phyloP scores from a whole-genome alignment of 164 flowering plant genomes.

The Protea cynaroides region DNA sequence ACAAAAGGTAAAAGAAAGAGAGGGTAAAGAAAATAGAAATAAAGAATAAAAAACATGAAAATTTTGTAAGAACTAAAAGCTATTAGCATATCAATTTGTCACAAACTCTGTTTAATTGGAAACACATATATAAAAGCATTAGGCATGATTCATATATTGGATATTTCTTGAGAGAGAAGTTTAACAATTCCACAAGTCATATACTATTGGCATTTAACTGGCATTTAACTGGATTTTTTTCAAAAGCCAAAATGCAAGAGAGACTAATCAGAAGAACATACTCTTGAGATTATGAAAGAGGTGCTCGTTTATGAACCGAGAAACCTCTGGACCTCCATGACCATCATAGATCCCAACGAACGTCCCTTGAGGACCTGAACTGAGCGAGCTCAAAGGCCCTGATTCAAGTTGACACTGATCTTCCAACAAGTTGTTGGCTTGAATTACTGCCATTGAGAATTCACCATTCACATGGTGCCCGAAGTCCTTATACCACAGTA shows the following conservation, averaged over 20 bases:
- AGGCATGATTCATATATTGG: neutral
- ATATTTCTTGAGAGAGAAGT: neutral
- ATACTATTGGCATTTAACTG: no score
- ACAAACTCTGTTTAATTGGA: no score
- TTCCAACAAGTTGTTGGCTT: constrained; percentile 72
- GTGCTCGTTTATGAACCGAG: constrained; percentile 58
- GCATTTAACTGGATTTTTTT: no score
- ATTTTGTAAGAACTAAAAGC: no score
- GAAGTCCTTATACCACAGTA: constrained; percentile 77
- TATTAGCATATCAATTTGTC: no score
- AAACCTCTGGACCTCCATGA: constrained; percentile 93
- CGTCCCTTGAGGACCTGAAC: constrained; percentile 74
- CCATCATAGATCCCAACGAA: constrained; percentile 93
- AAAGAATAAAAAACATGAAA: no score
- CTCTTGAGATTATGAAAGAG: constrained; percentile 69
- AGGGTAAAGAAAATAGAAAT: no score
- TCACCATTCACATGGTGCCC: constrained; percentile 79
- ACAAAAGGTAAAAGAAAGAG: no score
- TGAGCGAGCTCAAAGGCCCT: constrained; percentile 62
- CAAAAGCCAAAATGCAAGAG: no score
- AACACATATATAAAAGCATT: neutral
- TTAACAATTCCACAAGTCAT: neutral
- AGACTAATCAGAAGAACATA: constrained; percentile 26
- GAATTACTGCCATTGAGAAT: constrained; percentile 86
- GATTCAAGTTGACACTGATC: constrained; percentile 87